These are phyloP conservation scores for Thalia dealbata DNA, from an alignment of 176 grass and related monocot genomes.

Conservation along the genomic window DNA sequence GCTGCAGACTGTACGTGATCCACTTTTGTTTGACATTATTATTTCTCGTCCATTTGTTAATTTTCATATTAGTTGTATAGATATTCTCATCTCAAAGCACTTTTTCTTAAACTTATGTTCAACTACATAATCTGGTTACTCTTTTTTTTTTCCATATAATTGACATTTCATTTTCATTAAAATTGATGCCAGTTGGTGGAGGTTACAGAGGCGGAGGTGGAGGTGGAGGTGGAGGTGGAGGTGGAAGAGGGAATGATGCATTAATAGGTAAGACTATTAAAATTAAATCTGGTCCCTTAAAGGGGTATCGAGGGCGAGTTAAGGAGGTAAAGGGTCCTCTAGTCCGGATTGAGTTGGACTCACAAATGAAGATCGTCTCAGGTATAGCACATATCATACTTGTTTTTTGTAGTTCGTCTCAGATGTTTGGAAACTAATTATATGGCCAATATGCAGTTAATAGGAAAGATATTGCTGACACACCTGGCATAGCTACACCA, in stretches of 20 bases:
- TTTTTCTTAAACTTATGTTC: slow-evolving; percentile 12
- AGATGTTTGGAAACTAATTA: slow-evolving; percentile 27
- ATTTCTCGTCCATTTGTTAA: not conserved
- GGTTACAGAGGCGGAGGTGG: slow-evolving; percentile 36
- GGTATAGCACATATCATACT: slow-evolving; percentile 32
- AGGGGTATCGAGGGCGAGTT: slow-evolving; percentile 89
- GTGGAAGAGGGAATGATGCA: slow-evolving; percentile 63
- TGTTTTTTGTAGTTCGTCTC: not conserved
- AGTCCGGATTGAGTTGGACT: slow-evolving; percentile 88
- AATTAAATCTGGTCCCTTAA: slow-evolving; percentile 76
- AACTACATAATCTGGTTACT: not conserved
- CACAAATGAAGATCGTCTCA: slow-evolving; percentile 87
- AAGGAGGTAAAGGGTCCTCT: slow-evolving; percentile 63
- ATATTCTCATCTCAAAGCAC: not conserved
- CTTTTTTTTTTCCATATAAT: not conserved
- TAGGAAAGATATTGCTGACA: slow-evolving; percentile 72
- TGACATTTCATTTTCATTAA: not conserved
- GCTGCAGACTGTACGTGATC: slow-evolving; percentile 54
- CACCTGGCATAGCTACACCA: slow-evolving; percentile 47
- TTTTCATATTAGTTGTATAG: not conserved
- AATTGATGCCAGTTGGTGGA: slow-evolving; percentile 39
- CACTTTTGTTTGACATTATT: not conserved
- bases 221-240: slow-evolving; percentile 26
- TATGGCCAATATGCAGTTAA: slow-evolving; percentile 49
- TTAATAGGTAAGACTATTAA: slow-evolving; percentile 78